Conservation (phyloP, 345 rosid genomes). For the Populus davidiana region DNA sequence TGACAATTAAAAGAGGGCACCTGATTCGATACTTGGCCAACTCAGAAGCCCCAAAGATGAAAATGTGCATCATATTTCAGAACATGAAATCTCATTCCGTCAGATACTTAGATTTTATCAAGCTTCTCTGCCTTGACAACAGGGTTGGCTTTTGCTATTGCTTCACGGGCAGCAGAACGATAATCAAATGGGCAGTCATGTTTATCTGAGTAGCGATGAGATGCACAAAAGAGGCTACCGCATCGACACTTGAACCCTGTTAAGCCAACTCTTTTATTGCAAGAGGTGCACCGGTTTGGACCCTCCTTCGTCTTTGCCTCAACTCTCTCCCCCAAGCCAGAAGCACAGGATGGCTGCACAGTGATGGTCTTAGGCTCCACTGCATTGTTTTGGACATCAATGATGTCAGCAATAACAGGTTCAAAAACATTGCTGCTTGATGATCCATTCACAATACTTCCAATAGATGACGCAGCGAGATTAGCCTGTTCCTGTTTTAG, state of each 20-base stretch:
- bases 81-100: slow-evolving; percentile 3
- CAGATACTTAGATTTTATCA: slow-evolving; percentile 55
- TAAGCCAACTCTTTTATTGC: slow-evolving; percentile 59
- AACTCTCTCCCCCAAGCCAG: slow-evolving; percentile 25
- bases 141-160: slow-evolving; percentile 69
- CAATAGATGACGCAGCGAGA: slow-evolving; percentile 67
- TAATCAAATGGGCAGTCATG: slow-evolving; percentile 70
- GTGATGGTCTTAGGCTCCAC: slow-evolving; percentile 43
- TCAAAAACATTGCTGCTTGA: slow-evolving; percentile 40
- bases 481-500: slow-evolving; percentile 74
- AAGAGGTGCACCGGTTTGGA: slow-evolving; percentile 58
- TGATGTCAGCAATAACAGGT: slow-evolving; percentile 34
- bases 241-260: slow-evolving; percentile 67
- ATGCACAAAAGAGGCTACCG: slow-evolving; percentile 56
- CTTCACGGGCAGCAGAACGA: slow-evolving; percentile 45
- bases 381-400: slow-evolving; percentile 38
- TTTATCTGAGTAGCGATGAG: slow-evolving; percentile 69
- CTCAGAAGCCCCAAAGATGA: slow-evolving; percentile 22
- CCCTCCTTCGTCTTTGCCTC: slow-evolving; percentile 67
- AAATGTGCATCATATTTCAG: slow-evolving; percentile 29
- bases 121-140: slow-evolving; percentile 60
- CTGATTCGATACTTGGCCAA: slow-evolving; percentile 28
- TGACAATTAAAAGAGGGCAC: slow-evolving; percentile 41
- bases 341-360: slow-evolving; percentile 39
- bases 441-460: slow-evolving; percentile 51